Conservation (phyloP, 257 asterid species). For the Penstemon barbatus region DNA sequence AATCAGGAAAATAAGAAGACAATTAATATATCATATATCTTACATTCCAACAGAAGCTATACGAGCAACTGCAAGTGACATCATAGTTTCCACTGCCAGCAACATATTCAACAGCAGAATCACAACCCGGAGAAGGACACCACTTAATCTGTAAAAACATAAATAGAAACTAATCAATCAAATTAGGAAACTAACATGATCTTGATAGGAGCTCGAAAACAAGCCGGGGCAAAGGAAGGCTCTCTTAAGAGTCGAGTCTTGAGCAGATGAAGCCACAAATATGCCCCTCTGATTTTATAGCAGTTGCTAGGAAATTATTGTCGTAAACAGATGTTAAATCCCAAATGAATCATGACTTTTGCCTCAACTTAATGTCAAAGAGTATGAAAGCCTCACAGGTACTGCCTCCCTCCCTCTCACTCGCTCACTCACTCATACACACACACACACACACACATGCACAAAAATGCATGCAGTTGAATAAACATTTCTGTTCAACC, state of each 20-base stretch:
- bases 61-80: conserved; percentile 85
- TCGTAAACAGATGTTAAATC: conserved; percentile 19
- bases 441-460: neutral
- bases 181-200: conserved; percentile 10
- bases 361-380: conserved; percentile 4
- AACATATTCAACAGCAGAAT: conserved; percentile 81
- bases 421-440: neutral
- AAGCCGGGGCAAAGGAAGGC: conserved; percentile 12
- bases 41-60: conserved; percentile 98
- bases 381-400: conserved; percentile 12
- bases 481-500: neutral
- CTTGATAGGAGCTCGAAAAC: neutral
- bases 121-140: conserved; percentile 99
- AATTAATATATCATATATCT: conserved; percentile 37
- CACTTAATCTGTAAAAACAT: conserved; percentile 74
- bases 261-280: conserved; percentile 20
- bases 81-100: conserved; percentile 95
- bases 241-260: too few species aligned
- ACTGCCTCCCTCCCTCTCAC: neutral
- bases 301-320: conserved; percentile 12
- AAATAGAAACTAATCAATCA: conserved; percentile 3
- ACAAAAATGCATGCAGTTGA: conserved; percentile 15
- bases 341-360: neutral
- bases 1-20: conserved; percentile 23
- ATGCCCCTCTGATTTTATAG: conserved; percentile 6